Conservation (phyloP, 139 green algal genomes). For the Chlorella sp. region DNA sequence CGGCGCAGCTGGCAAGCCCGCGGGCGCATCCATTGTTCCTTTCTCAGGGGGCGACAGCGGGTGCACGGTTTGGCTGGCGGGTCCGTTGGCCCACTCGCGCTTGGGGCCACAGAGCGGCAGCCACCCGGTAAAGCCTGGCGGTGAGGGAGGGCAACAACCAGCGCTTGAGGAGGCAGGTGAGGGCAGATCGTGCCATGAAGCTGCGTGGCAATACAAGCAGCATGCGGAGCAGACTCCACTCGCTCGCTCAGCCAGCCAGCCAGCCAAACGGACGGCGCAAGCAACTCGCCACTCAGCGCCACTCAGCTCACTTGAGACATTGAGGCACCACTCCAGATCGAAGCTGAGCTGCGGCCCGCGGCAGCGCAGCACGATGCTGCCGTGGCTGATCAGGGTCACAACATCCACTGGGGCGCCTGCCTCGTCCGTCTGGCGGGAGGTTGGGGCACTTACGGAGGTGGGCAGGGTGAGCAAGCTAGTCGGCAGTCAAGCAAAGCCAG, state of each 20-base stretch:
- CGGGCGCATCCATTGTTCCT: neutral
- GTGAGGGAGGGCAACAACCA: no score
- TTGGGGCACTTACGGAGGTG: neutral
- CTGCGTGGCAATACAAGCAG: no score
- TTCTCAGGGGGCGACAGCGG: neutral
- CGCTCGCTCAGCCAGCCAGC: no score
- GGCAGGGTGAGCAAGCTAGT: no score
- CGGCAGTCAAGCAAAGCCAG: no score
- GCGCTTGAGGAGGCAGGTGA: neutral
- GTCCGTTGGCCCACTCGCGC: neutral
- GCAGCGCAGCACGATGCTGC: neutral
- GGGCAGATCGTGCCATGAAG: no score
- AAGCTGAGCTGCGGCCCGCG: neutral
- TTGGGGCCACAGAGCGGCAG: neutral
- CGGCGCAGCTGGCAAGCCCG: neutral
- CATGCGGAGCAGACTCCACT: neutral
- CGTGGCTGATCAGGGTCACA: slow-evolving; percentile 11
- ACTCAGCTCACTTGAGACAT: neutral
- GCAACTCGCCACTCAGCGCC: no score
- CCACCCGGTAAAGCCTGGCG: neutral
- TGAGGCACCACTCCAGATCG: neutral
- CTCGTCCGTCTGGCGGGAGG: neutral
- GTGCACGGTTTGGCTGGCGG: neutral
- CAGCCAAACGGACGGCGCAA: no score
- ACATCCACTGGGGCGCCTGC: neutral